Evolutionary conservation across 1,139 yeast genomes (phyloP).

Genomic region (Saccharomyces hybrid): DNA sequence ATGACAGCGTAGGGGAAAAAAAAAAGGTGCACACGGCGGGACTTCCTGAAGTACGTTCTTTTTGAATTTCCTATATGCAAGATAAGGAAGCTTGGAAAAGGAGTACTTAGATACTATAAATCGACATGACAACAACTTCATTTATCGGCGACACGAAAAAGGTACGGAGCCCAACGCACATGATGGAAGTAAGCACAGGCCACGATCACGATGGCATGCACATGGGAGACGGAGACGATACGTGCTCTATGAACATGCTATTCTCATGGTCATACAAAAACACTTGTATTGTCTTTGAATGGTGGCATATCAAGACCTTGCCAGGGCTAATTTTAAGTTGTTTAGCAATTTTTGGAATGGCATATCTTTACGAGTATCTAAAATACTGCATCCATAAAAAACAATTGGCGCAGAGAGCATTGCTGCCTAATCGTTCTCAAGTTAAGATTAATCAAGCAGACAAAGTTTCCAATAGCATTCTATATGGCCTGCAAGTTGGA

Average conservation of each 20-base stretch:
- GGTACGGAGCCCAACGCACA: no score
- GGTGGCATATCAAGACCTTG: constrained; percentile 70
- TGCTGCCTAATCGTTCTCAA: no score
- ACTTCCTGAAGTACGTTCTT: no score
- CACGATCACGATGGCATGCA: no score
- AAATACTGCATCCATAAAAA: constrained; percentile 28
- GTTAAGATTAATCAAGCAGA: no score
- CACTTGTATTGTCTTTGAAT: constrained; percentile 60
- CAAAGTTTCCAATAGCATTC: constrained; percentile 36
- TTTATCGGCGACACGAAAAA: no score
- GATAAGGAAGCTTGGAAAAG: no score
- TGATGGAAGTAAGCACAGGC: no score
- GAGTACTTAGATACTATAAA: no score
- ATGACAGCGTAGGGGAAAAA: no score
- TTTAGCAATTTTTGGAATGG: constrained; percentile 41
- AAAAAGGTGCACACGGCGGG: neutral
- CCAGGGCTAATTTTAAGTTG: constrained; percentile 47
- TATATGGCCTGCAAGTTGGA: constrained; percentile 68
- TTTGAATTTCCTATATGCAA: no score
- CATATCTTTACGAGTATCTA: constrained; percentile 63
- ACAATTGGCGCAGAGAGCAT: constrained; percentile 6
- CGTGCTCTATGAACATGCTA: constrained; percentile 71
- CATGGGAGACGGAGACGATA: constrained; percentile 17
- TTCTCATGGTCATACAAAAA: constrained; percentile 75
- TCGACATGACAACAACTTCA: no score